A percentile compares a stretch with the other conserved stretches of the same genome.
Evolutionary conservation across 768 basidiomycete species (phyloP).

Genomic region (Lentinula raphanica): DNA sequence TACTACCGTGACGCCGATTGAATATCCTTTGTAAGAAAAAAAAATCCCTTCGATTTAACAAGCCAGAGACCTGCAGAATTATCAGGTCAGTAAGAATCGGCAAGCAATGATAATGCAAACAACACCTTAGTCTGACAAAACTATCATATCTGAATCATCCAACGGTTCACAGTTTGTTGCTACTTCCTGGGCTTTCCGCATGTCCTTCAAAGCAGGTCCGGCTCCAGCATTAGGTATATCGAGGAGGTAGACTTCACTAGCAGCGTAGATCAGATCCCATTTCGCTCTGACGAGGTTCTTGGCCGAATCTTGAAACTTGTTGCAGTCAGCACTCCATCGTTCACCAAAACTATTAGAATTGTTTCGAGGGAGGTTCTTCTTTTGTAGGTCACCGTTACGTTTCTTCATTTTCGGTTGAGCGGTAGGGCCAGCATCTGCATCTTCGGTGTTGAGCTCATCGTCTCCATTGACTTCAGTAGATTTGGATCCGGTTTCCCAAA

Average conservation of each 20-base stretch:
- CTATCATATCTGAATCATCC: not conserved
- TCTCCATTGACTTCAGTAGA: not conserved
- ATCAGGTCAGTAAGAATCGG: no score
- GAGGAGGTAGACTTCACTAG: not conserved
- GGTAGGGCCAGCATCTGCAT: no score
- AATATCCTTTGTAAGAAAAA: no score
- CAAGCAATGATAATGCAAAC: no score
- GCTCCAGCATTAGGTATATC: not conserved
- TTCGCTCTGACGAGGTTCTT: not conserved
- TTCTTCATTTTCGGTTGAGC: no score
- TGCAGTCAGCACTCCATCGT: not conserved
- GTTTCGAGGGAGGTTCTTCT: no score
- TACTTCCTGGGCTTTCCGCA: no score
- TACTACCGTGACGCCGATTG: no score
- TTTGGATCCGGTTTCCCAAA: not conserved
- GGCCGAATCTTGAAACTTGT: not conserved
- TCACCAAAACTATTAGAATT: not conserved
- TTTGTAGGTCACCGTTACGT: no score
- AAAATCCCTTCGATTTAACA: no score
- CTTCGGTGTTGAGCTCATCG: no score
- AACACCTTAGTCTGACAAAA: not conserved
- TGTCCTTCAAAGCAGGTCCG: not conserved
- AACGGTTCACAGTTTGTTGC: constrained; percentile 10
- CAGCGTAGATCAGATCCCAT: not conserved
- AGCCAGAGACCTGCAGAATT: no score